A percentile compares a stretch with the other conserved stretches of the same genome.
Evolutionary conservation across 441 rosid genomes (phyloP).

Genomic region (Croton setiger): DNA sequence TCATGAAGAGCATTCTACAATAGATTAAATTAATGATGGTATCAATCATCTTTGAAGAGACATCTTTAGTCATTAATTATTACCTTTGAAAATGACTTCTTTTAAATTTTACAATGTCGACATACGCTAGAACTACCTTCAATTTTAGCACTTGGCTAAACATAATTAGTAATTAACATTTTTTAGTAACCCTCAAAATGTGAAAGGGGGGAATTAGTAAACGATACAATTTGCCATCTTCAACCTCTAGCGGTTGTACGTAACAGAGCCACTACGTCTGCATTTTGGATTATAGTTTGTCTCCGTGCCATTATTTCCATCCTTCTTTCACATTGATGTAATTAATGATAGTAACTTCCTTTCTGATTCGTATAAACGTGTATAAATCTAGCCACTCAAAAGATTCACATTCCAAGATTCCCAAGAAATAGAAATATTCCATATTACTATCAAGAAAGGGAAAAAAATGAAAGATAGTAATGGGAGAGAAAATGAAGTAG

Average conservation of each 20-base stretch:
- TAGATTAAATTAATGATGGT: neutral
- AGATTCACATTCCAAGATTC: conserved; percentile 9
- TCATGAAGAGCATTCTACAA: neutral
- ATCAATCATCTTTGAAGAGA: too few species aligned
- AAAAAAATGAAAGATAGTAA: neutral
- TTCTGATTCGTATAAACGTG: neutral
- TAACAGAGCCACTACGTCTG: neutral
- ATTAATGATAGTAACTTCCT: neutral
- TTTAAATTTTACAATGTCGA: neutral
- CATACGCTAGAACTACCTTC: neutral
- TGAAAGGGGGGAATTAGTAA: neutral
- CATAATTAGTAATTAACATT: neutral
- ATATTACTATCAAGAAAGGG: neutral
- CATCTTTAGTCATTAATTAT: neutral
- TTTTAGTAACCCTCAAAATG: neutral
- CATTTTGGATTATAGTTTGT: conserved; percentile 2
- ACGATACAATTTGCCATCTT: neutral
- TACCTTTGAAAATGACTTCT: neutral
- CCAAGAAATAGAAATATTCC: neutral
- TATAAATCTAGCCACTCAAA: neutral
- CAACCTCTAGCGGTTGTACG: neutral
- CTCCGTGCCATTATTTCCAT: neutral
- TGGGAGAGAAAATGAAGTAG: neutral
- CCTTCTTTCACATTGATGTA: neutral
- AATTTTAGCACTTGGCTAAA: neutral